These are phyloP conservation scores for Backusella parvicylindrica DNA, from an alignment of 192 early-diverging fungal genomes.

Conservation along the genomic window DNA sequence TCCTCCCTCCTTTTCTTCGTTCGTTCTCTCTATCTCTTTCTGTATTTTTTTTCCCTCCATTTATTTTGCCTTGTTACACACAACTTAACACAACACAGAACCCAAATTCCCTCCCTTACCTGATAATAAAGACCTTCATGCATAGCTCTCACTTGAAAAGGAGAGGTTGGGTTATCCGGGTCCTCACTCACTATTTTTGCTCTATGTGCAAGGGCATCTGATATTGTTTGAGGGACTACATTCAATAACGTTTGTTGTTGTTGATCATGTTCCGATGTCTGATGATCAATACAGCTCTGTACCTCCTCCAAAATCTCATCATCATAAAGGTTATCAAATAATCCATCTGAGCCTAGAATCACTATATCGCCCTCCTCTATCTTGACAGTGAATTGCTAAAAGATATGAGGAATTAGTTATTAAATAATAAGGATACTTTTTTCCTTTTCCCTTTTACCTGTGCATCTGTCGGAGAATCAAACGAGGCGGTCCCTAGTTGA, in stretches of 20 bases:
- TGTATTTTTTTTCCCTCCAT: slow-evolving; percentile 23
- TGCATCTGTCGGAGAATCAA: slow-evolving; percentile 80
- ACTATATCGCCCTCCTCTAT: slow-evolving; percentile 91
- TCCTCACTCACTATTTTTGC: slow-evolving; percentile 84
- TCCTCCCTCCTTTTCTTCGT: too few species aligned
- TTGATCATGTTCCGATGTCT: slow-evolving; percentile 20
- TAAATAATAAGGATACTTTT: neutral
- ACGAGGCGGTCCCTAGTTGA: slow-evolving; percentile 87
- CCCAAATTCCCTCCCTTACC: slow-evolving; percentile 3
- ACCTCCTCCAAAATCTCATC: slow-evolving; percentile 95
- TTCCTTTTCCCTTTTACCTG: slow-evolving; percentile 42
- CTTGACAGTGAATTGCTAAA: slow-evolving; percentile 65
- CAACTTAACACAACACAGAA: too few species aligned
- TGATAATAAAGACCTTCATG: slow-evolving; percentile 75
- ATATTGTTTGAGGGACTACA: slow-evolving; percentile 71
- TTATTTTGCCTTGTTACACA: neutral
- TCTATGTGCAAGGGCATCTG: slow-evolving; percentile 72
- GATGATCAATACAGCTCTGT: slow-evolving; percentile 33
- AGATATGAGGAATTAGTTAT: neutral
- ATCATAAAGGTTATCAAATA: slow-evolving; percentile 98
- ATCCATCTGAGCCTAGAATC: slow-evolving; percentile 87
- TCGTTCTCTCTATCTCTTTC: too few species aligned
- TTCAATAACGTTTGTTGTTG: slow-evolving; percentile 18
- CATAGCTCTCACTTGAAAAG: slow-evolving; percentile 91
- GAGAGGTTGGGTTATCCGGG: slow-evolving; percentile 64